Conservation (phyloP, 108 stramenopile genomes). For the Skeletonema grethae region DNA sequence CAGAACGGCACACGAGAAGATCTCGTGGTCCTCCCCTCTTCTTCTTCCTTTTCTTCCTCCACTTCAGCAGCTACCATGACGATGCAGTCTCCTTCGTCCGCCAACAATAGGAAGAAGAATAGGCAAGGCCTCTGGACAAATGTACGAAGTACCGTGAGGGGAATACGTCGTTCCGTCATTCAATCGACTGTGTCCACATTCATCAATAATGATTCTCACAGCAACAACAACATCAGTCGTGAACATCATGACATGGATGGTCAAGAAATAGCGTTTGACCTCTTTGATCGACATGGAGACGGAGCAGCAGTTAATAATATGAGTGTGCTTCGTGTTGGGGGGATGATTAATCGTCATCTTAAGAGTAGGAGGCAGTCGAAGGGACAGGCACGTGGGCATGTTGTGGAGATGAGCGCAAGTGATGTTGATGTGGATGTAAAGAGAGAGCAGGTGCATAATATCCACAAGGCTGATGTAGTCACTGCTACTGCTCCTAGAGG, state of each 20-base stretch:
- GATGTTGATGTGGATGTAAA: too few relatives aligned
- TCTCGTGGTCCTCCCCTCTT: not conserved
- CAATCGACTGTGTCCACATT: not conserved
- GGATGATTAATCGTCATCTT: not conserved
- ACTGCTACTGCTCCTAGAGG: too few relatives aligned
- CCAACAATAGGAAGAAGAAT: too few relatives aligned
- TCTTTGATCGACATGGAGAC: too few relatives aligned
- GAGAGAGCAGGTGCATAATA: too few relatives aligned
- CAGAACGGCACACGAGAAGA: constrained; percentile 2
- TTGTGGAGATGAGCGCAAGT: too few relatives aligned
- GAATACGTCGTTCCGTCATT: not conserved
- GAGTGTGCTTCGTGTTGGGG: not conserved
- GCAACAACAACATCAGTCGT: not conserved
- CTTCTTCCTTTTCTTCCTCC: too few relatives aligned
- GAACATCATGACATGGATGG: not conserved
- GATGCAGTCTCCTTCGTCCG: not conserved
- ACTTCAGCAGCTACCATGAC: not conserved
- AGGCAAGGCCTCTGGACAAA: not conserved
- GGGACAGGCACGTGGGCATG: not conserved
- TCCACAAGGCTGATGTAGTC: too few relatives aligned
- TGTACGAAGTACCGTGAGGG: not conserved
- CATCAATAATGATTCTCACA: too few relatives aligned
- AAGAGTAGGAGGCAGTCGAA: not conserved
- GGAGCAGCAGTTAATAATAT: not conserved
- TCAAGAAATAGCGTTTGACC: not conserved